These are phyloP conservation scores for Beauveria varroae DNA, from an alignment of 2,329 filamentous ascomycete genomes.

Conservation along the genomic window DNA sequence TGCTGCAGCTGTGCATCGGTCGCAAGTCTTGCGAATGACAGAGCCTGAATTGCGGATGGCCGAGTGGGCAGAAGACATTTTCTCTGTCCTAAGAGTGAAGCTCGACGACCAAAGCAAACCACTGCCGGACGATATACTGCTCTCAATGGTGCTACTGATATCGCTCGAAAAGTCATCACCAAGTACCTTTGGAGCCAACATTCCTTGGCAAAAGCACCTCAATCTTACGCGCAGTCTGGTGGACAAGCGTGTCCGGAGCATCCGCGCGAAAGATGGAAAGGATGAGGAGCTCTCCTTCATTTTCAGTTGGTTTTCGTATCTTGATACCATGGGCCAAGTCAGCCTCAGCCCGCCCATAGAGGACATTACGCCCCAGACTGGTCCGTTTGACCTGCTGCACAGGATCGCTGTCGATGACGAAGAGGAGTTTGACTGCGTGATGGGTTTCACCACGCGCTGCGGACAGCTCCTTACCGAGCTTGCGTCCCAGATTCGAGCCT, in stretches of 20 bases:
- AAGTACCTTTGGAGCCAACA: constrained; percentile 69
- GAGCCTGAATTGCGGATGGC: constrained; percentile 75
- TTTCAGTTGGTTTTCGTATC: constrained; percentile 75
- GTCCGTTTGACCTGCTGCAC: not conserved
- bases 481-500: not conserved
- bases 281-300: constrained; percentile 65
- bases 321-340: constrained; percentile 71
- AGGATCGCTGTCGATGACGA: constrained; percentile 5
- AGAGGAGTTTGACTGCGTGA: constrained; percentile 74
- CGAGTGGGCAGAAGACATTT: constrained; percentile 72
- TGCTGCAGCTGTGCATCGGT: constrained; percentile 63
- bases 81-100: constrained; percentile 61
- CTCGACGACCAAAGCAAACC: constrained; percentile 53
- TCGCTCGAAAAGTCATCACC: constrained; percentile 80
- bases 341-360: constrained; percentile 41
- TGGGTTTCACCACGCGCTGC: constrained; percentile 51
- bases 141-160: constrained; percentile 77
- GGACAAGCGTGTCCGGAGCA: constrained; percentile 44
- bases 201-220: constrained; percentile 75
- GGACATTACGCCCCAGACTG: not conserved
- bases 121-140: constrained; percentile 66
- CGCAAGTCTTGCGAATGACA: constrained; percentile 62
- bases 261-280: constrained; percentile 33
- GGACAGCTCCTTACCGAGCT: constrained; percentile 62
- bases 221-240: constrained; percentile 71